Conservation (phyloP, 202 grass and related monocot genomes). For the Panicum virgatum region DNA sequence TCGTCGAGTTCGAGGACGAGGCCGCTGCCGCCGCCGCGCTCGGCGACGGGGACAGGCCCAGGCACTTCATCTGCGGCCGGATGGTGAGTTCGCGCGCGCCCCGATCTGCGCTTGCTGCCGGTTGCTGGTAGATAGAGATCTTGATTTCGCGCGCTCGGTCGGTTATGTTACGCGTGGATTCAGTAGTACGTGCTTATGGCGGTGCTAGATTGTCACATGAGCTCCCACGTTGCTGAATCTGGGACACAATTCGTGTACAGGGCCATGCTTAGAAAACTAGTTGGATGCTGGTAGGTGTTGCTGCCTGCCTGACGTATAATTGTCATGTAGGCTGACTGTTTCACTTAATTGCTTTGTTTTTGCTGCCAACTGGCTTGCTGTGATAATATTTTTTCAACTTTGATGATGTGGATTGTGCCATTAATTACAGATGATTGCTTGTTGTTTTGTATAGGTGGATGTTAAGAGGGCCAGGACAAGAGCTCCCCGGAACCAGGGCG, state of each 20-base stretch:
- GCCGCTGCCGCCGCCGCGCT: conserved; percentile 57
- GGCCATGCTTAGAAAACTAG: not conserved
- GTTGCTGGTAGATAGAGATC: not conserved
- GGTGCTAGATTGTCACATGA: not conserved
- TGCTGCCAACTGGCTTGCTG: not conserved
- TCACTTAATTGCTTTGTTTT: not conserved
- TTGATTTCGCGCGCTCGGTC: not conserved
- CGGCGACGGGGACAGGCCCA: conserved; percentile 53
- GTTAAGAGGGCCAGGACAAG: conserved; percentile 77
- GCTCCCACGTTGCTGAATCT: not conserved
- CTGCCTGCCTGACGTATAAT: not conserved
- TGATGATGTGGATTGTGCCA: not conserved
- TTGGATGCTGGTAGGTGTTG: not conserved
- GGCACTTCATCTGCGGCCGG: conserved; percentile 63
- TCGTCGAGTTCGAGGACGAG: conserved; percentile 81
- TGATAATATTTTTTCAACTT: not conserved
- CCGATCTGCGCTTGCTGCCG: not conserved
- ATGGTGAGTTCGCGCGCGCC: conserved; percentile 35
- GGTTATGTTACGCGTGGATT: not conserved
- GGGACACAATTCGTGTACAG: not conserved
- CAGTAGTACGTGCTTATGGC: not conserved
- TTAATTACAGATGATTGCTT: not conserved
- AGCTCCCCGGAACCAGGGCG: conserved; percentile 36
- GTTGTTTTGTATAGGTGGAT: conserved; percentile 54
- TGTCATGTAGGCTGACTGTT: not conserved